A percentile compares a stretch with the other conserved stretches of the same genome.
These are phyloP conservation scores for Fraxinus quadrangulata DNA, from an alignment of 257 asterid species.

Conservation along the genomic window DNA sequence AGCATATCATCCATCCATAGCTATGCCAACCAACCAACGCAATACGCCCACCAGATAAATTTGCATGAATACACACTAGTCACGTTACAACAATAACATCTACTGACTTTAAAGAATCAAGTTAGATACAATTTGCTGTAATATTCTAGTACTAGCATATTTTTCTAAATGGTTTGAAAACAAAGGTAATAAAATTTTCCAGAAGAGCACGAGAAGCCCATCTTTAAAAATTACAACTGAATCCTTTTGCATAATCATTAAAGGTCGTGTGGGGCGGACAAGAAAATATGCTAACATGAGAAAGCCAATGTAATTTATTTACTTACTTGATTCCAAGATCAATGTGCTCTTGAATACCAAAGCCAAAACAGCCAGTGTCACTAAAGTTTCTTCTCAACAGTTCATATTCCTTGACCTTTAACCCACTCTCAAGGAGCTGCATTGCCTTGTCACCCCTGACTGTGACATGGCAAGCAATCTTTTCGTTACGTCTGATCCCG, in stretches of 20 bases:
- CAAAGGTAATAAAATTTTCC: neutral
- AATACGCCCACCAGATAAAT: neutral
- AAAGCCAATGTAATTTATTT: neutral
- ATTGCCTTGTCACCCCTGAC: constrained; percentile 70
- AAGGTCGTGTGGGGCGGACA: neutral
- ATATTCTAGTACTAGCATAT: neutral
- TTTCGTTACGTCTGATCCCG: constrained; percentile 75
- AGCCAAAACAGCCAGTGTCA: constrained; percentile 81
- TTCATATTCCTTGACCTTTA: constrained; percentile 74
- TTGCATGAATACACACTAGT: neutral
- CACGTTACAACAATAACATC: neutral
- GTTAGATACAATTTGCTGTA: neutral
- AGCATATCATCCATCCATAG: neutral
- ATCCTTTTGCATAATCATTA: neutral
- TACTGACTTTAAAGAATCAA: neutral
- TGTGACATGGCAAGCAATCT: constrained; percentile 72
- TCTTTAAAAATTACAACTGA: neutral
- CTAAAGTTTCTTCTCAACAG: constrained; percentile 63
- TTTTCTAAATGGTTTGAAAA: too few species aligned
- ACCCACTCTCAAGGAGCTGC: constrained; percentile 70
- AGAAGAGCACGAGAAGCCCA: neutral
- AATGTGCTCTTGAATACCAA: constrained; percentile 82
- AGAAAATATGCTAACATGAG: neutral
- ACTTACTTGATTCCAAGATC: constrained; percentile 85
- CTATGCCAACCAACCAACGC: neutral